Base-by-base conservation (phyloP, 768 basidiomycete genomes). In the Cantharellus anzutake region DNA sequence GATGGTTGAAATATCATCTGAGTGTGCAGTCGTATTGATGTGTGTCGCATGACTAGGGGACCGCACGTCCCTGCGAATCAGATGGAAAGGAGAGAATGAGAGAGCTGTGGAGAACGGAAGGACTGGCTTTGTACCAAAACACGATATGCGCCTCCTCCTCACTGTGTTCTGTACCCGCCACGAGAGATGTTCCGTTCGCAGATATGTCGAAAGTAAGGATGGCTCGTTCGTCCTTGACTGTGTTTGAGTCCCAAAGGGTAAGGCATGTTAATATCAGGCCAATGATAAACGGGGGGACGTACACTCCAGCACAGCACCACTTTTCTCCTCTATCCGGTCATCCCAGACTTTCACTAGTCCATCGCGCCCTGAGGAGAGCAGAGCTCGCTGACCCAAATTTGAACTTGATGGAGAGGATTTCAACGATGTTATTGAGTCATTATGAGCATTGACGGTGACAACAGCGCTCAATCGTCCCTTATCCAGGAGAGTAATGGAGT, bases 1-100 rank as follows among this genome's bases (percentile, higher is more conserved):
- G 0, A 94, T 69, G 3, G 79, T 74, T 0, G 92, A 94, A 60
- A 97, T 80, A 66, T 97, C 92, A 69, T 97, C 92, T 2, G 91
- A 93, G 67, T 97, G 92, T 0, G 89, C 90, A 2, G 85, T 87
- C 2, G 79, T 73, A 69, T 96, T 91, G n/a, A 73, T 74, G 40
- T 86, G 80, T 1, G 89, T 67, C 3, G 84, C 84, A 1, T 77
- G 74, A 2, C 73, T 75, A 5, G 89, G 80, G 59, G 81, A 79
- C n/a, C 92, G 80, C 20, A 84, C 83, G 68, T 97, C 92, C 88
- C 89, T 91, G 66, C 35, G 52, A 4, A 57, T 39, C 11, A 34
- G 42, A 38, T 5, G 40, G 44, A 29, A 60, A 34, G 60, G 51
- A 39, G 14, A 60, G 53, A 35, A 55, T n/a, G 51, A 42, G 44